A percentile compares a stretch with the other conserved stretches of the same genome.
phyloP scores from a whole-genome alignment of 202 grass and related monocot species.

The Schoenoplectus tabernaemontani region DNA sequence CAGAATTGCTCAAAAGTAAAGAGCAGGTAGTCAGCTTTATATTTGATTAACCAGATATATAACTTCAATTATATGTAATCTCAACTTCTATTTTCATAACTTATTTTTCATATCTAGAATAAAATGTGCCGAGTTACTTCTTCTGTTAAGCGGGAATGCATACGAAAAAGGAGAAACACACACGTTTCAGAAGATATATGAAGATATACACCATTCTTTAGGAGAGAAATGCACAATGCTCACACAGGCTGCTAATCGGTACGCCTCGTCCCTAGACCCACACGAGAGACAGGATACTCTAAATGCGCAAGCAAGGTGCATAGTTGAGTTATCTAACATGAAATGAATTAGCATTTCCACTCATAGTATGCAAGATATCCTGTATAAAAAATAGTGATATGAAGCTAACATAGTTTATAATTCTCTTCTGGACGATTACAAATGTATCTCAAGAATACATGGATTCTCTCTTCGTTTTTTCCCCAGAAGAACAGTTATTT shows the following conservation, averaged over 20 bases:
- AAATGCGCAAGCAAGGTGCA: constrained; percentile 29
- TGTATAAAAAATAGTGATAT: constrained; percentile 2
- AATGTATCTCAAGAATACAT: background rate
- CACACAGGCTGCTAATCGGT: constrained; percentile 31
- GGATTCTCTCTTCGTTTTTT: background rate
- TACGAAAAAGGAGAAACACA: constrained; percentile 14
- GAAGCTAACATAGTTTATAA: background rate
- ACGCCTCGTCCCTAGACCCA: constrained; percentile 23
- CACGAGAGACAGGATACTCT: constrained; percentile 29
- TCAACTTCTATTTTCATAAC: background rate
- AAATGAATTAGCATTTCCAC: background rate
- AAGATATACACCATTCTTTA: constrained; percentile 23
- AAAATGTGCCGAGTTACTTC: constrained; percentile 51
- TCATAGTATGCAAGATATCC: background rate
- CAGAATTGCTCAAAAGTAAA: too few relatives aligned
- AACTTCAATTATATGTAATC: too few relatives aligned
- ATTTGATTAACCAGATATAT: too few relatives aligned
- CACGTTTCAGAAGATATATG: constrained; percentile 21
- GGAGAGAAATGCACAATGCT: constrained; percentile 39
- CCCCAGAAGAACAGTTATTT: background rate
- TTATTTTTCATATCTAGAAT: constrained; percentile 7
- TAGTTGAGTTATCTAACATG: constrained; percentile 34
- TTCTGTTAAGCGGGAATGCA: constrained; percentile 33
- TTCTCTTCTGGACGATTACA: background rate
- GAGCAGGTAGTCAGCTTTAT: too few relatives aligned